phyloP scores from a whole-genome alignment of 805 yeast genomes.

The Candida insectorum region DNA sequence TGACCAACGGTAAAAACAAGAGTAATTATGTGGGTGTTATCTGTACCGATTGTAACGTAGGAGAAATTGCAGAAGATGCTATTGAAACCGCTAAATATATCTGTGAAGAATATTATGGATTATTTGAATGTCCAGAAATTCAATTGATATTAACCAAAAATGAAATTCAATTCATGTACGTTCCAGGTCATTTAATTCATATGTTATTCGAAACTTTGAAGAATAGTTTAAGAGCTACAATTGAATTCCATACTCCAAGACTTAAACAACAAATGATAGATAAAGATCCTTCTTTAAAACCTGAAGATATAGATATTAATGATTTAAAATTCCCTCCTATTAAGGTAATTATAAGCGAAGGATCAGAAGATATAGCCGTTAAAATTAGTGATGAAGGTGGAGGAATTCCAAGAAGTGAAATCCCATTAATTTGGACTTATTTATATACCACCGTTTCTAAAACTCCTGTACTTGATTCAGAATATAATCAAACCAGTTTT shows the following conservation, averaged over 20 bases:
- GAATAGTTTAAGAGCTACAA: slow-evolving; percentile 84
- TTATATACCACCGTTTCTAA: slow-evolving; percentile 83
- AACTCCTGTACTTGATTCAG: slow-evolving; percentile 63
- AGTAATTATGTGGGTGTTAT: slow-evolving; percentile 85
- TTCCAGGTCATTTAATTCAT: slow-evolving; percentile 89
- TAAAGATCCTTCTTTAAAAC: slow-evolving; percentile 38
- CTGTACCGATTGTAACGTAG: slow-evolving; percentile 78
- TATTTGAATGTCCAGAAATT: slow-evolving; percentile 82
- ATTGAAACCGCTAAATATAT: slow-evolving; percentile 87
- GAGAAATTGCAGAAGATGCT: slow-evolving; percentile 82
- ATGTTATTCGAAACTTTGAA: slow-evolving; percentile 87
- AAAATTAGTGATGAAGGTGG: slow-evolving; percentile 94
- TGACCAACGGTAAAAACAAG: slow-evolving; percentile 20
- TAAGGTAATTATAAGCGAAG: slow-evolving; percentile 83
- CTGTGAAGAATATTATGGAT: slow-evolving; percentile 87
- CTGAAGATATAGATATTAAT: slow-evolving; percentile 44
- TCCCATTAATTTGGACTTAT: slow-evolving; percentile 87
- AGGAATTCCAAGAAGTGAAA: slow-evolving; percentile 81
- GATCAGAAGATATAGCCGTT: slow-evolving; percentile 85
- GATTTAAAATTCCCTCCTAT: slow-evolving; percentile 79
- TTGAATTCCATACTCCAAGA: slow-evolving; percentile 67
- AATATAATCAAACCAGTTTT: slow-evolving; percentile 57
- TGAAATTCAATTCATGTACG: slow-evolving; percentile 77
- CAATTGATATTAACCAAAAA: slow-evolving; percentile 73
- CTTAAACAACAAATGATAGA: slow-evolving; percentile 34